Base-by-base conservation (phyloP, 2,329 filamentous ascomycete genomes). In the Emergomyces orientalis region DNA sequence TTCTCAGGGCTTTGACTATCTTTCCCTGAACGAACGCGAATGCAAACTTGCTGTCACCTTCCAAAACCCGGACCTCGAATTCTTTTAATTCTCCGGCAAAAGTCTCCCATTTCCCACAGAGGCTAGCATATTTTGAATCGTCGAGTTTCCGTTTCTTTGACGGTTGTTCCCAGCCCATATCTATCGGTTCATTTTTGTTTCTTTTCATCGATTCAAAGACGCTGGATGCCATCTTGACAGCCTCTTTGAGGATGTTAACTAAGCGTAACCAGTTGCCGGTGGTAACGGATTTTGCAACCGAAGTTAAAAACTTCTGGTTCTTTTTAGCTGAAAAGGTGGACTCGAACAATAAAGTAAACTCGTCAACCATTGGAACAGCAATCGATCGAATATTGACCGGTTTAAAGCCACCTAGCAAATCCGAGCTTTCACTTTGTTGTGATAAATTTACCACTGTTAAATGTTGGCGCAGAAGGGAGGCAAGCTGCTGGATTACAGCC, bases 1-100 rank as follows among this genome's bases (percentile, higher is more conserved):
- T 96, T 49, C 93, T 84, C 30, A 93, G 87, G n/a, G 95, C 94
- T 76, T 95, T 95, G 63, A 99, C 88, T 65, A 99, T 89, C 70
- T 95, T 96, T 65, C 94, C 93, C 75, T 99, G 94, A 0, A 97
- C 85, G 71, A 99, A 99, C 0, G 90, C 90, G 75, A 99, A 99
- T 0, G 93, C 91, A 74, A 97, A 96, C 84, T 69, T 90, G 84
- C 45, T 86, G 84, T 62, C 90, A 82, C 70, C 87, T 85, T 61
- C 87, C 81, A 62, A 95, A 78, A 77, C 73, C 60, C 96, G 90
- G 3, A 88, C 81, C 67, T 95, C 89, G 62, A 97, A 90, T 69
- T 90, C 87, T 61, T 86, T 84, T 19, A 96, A 78, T 65, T 86
- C 89, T 25, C 82, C 79, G 0, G 87, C 83, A 72, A 99, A 97